These are phyloP conservation scores for Neckera pumila DNA, from an alignment of 225 moss, liverwort and hornwort genomes.

Conservation along the genomic window DNA sequence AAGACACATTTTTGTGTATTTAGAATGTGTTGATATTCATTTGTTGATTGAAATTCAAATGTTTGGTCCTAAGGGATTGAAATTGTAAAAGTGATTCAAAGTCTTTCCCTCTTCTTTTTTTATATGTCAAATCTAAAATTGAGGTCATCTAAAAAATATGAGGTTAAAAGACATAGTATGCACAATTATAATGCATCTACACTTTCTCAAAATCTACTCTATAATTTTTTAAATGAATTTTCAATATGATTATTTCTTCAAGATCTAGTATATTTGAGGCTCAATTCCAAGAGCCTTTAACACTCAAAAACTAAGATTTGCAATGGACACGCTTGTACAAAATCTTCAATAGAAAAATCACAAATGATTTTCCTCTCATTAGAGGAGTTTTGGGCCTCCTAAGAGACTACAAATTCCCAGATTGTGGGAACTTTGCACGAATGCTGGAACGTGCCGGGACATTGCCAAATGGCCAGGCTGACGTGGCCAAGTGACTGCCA, in stretches of 20 bases:
- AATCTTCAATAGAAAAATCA: background rate
- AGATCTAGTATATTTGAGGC: background rate
- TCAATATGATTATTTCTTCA: background rate
- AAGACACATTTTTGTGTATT: no score
- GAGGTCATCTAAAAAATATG: background rate
- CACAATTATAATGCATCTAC: background rate
- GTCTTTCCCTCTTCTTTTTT: background rate
- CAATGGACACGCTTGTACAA: fast-evolving
- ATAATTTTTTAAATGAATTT: background rate
- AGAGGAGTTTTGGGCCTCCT: no score
- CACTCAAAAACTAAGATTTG: background rate
- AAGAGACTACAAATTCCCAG: no score
- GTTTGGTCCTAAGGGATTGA: no score
- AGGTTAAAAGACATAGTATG: background rate
- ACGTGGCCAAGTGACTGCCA: no score
- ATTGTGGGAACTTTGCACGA: no score
- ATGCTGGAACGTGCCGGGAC: no score
- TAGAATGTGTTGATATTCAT: no score
- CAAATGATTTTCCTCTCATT: no score
- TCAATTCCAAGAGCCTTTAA: background rate
- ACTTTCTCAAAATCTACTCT: background rate
- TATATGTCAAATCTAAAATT: background rate
- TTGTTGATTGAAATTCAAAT: no score
- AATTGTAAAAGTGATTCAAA: no score
- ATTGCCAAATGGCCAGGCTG: no score